A percentile compares a stretch with the other conserved stretches of the same genome.
Conservation (phyloP, 2,329 filamentous ascomycete species). For the Pyrenophora teres region DNA sequence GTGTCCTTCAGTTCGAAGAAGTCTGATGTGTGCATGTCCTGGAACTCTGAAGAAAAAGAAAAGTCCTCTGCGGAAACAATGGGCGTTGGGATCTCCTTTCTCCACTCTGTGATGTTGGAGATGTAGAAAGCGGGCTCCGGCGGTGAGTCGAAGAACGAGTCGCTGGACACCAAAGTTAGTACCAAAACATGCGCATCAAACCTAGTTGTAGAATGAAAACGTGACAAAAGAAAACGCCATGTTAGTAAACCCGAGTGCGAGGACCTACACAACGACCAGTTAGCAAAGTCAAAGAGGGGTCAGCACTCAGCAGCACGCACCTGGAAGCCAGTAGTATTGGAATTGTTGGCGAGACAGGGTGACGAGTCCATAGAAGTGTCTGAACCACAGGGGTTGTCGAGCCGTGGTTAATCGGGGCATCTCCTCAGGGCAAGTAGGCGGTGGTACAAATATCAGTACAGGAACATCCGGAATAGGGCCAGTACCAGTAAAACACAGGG, state of each 20-base stretch:
- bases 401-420: too few relatives aligned
- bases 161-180: conserved; percentile 48
- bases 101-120: conserved; percentile 50
- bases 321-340: conserved; percentile 12
- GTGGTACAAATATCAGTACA: conserved; percentile 7
- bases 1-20: conserved; percentile 45
- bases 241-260: conserved; percentile 37
- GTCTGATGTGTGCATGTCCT: conserved; percentile 44
- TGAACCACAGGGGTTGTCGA: too few relatives aligned
- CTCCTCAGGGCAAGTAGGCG: background rate
- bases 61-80: conserved; percentile 42
- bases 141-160: conserved; percentile 46
- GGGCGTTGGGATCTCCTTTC: conserved; percentile 46
- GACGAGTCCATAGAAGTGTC: too few relatives aligned
- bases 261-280: conserved; percentile 14
- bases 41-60: conserved; percentile 41
- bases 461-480: conserved; percentile 5
- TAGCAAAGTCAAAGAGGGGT: conserved; percentile 11
- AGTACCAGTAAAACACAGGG: conserved; percentile 16
- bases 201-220: conserved; percentile 18
- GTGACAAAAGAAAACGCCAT: conserved; percentile 43
- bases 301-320: conserved; percentile 18
- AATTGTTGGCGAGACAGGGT: background rate
- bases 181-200: conserved; percentile 27
- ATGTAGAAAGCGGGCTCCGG: conserved; percentile 42